Conservation (phyloP, 805 yeast species). For the Pichia cabralensis region DNA sequence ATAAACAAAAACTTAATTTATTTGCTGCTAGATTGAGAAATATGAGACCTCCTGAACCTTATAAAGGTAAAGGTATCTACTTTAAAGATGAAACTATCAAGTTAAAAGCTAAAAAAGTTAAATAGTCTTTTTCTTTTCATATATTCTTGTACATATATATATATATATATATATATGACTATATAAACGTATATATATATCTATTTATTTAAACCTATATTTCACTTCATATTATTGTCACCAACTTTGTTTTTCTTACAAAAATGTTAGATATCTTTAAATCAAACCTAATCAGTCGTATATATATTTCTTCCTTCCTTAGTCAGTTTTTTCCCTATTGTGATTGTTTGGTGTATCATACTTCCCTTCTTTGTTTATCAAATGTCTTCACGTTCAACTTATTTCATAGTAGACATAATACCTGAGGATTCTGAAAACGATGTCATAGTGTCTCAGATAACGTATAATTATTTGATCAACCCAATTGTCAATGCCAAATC, state of each 20-base stretch:
- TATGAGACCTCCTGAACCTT: constrained; percentile 94
- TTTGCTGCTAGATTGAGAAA: constrained; percentile 85
- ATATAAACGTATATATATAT: too few relatives aligned
- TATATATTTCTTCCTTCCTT: too few relatives aligned
- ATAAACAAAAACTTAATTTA: constrained; percentile 76
- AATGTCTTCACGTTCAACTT: too few relatives aligned
- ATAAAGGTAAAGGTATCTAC: constrained; percentile 95
- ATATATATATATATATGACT: background rate
- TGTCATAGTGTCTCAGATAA: constrained; percentile 1
- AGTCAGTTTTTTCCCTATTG: background rate
- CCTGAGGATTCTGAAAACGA: background rate
- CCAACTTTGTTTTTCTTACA: too few relatives aligned
- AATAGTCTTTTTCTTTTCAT: constrained; percentile 33
- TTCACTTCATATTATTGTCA: too few relatives aligned
- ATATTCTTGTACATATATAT: constrained; percentile 2
- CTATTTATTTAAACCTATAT: too few relatives aligned
- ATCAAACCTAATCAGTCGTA: too few relatives aligned
- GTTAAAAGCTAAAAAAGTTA: constrained; percentile 87
- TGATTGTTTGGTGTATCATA: background rate
- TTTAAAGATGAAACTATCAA: constrained; percentile 85
- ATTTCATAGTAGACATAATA: constrained; percentile 2
- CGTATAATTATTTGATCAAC: constrained; percentile 7
- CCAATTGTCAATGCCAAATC: constrained; percentile 3
- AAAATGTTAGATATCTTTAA: too few relatives aligned
- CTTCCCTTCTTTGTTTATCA: too few relatives aligned